Base-by-base conservation (phyloP, 129 eudicot species). In the Smallanthus sonchifolius region DNA sequence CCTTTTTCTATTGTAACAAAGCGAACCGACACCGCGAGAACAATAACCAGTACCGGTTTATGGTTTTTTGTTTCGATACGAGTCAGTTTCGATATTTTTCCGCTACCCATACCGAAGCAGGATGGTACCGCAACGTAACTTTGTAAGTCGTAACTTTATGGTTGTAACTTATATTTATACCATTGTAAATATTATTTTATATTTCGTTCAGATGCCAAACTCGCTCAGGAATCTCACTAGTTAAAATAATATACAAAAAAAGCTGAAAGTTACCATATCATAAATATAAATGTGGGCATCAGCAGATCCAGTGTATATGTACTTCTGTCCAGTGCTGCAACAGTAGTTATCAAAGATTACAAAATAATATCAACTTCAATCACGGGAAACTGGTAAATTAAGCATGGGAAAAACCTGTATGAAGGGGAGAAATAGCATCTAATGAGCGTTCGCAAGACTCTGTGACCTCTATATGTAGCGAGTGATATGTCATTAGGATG, bases 291-390 rank as follows among this genome's bases (percentile, higher is more conserved):
- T 90, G 48, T 77, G 80, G 10, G 72, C 76, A 80, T 94, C 98
- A 60, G 88, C 77, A 2, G 98, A 94, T 49, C 98, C 98, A 2
- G 98, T 90, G 88, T 94, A 94, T 76, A 94, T 88, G 80, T 90
- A 94, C 90, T 82, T 88, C 62, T 94, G 98, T 38, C 97, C 98
- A 43, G 98, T 86, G 87, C 97, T 94, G 87, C 83, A 85, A 42
- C n/a, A 54, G 3, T 39, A 17, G 15, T 30, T 19, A 40, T 5
- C 48, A 9, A 32, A 35, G 72, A 19, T 75, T 11, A 69, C 28
- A 60, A 61, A 15, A 49, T 69, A 15, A 49, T 69, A 10, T 60
- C 17, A 69, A 65, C 44, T 45, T 42, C 6, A 60, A 43, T 15
- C 40, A 49, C 7, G 6, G 7, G 20, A 55, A 72, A 11, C 2